A percentile compares a stretch with the other conserved stretches of the same genome.
Evolutionary conservation across 1,284 basidiomycete genomes (phyloP).

Genomic region (Caloboletus firmus): DNA sequence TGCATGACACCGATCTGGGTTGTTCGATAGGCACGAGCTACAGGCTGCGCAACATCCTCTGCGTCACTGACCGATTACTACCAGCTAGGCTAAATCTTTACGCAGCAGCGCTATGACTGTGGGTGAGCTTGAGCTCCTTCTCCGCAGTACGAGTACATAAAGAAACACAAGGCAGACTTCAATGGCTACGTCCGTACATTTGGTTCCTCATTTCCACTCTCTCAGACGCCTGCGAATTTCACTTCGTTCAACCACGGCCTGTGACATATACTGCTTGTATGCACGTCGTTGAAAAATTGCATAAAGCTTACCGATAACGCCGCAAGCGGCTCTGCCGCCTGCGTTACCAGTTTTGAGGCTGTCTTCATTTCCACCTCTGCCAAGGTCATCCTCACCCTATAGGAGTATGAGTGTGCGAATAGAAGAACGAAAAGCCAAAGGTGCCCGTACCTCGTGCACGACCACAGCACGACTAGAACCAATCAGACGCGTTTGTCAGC

Average conservation of each 20-base stretch:
- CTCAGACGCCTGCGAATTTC: conserved; percentile 6
- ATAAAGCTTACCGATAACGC: conserved; percentile 60
- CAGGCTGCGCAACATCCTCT: conserved; percentile 30
- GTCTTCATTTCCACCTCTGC: conserved; percentile 63
- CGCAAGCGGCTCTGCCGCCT: conserved; percentile 70
- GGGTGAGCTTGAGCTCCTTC: conserved; percentile 7
- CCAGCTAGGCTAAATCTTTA: not conserved
- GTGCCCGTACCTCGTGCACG: conserved; percentile 57
- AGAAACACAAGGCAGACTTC: conserved; percentile 7
- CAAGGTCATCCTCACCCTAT: conserved; percentile 74
- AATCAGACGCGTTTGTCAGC: conserved; percentile 9
- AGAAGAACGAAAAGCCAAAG: conserved; percentile 1
- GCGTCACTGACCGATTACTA: conserved; percentile 15
- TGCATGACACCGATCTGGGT: not conserved
- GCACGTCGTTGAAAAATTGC: not conserved
- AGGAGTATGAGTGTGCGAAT: conserved; percentile 10
- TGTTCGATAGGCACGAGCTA: not conserved
- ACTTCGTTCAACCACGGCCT: conserved; percentile 23
- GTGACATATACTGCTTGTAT: not conserved
- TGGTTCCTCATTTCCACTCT: not conserved
- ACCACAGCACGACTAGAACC: conserved; percentile 53
- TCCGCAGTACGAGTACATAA: conserved; percentile 12
- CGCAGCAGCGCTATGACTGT: not conserved
- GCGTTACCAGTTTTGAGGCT: conserved; percentile 76
- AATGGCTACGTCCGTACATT: conserved; percentile 1